Evolutionary conservation across 106 monocot genomes (phyloP), one percentile per base, ranked within the genome.

Genomic region (Iris macrosiphon): DNA sequence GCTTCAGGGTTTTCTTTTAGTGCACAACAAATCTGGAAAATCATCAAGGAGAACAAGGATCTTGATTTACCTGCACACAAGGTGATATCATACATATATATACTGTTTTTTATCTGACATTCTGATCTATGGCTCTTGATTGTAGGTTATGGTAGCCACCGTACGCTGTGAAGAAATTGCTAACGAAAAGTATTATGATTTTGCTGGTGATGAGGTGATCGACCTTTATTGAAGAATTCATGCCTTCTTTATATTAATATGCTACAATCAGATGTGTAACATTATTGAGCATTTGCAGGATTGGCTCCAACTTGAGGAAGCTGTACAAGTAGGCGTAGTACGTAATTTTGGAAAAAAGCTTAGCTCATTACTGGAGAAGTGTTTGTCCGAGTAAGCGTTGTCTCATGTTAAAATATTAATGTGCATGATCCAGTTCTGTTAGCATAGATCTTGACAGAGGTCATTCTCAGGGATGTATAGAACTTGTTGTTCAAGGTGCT

Each of bases 151-250:
- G 96, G 90, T 90, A 31, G 96, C 96, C 31, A 98, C 96, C 53
- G 96, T 98, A 21, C 85, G 96, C 10, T 98, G 96, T 75, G 95
- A 96, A 67, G 89, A 96, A 83, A 96, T 96, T 63, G 95, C 89
- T 17, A 82, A 96, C 49, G 95, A 89, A 65, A 85, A 85, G 59
- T 24, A 83, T 69, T 70, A 68, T 45, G 65, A 24, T 59, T 68
- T 96, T 26, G 51, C 58, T 62, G 55, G 60, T 82, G 69, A 87
- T 65, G 90, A 90, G 86, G 96, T 98, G 46, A 49, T 47, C 31
- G 16, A 40, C 34, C 20, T 55, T 45, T 11, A 6, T 22, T 10
- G 10, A 20, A 35, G 8, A 29, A 24, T 54, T 60, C 20, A 60
- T 54, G 16, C 20, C 1, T 55, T 17, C 28, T 12, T 21, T 49